These are phyloP conservation scores for sunflower (Helianthus annuus) DNA, from an alignment of 129 eudicot species.

Conservation along the genomic window DNA sequence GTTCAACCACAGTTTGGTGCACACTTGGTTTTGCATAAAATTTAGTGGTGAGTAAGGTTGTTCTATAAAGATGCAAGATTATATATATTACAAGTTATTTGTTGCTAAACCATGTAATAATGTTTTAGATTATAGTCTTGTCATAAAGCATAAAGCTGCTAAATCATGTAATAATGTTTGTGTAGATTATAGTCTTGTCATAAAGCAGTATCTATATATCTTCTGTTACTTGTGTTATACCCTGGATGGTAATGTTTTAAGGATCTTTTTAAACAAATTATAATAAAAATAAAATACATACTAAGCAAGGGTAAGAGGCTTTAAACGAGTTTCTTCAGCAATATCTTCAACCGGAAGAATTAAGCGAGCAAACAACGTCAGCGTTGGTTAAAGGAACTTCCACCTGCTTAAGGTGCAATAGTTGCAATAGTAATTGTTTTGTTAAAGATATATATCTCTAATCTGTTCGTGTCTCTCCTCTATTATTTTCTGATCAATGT, in stretches of 20 bases:
- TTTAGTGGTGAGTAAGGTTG: background rate
- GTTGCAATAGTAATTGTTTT: no score
- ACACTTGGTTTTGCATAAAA: conserved; percentile 16
- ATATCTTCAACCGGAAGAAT: no score
- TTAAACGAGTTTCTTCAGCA: no score
- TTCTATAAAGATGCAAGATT: background rate
- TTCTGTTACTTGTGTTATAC: background rate
- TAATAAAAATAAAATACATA: no score
- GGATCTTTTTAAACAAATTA: background rate
- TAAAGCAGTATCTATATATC: background rate
- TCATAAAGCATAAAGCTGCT: background rate
- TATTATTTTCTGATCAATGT: no score
- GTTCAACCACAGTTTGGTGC: conserved; percentile 44
- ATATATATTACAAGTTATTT: background rate
- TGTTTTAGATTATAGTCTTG: background rate
- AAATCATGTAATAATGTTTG: background rate
- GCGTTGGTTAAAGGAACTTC: no score
- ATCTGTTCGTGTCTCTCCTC: no score
- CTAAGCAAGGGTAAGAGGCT: no score
- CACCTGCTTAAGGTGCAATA: no score
- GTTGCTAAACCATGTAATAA: background rate
- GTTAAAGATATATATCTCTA: no score
- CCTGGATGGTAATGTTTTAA: background rate
- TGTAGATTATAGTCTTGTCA: background rate
- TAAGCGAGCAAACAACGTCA: no score